phyloP scores from a whole-genome alignment of 371 early-diverging fungal species.

The Smittium culicis region DNA sequence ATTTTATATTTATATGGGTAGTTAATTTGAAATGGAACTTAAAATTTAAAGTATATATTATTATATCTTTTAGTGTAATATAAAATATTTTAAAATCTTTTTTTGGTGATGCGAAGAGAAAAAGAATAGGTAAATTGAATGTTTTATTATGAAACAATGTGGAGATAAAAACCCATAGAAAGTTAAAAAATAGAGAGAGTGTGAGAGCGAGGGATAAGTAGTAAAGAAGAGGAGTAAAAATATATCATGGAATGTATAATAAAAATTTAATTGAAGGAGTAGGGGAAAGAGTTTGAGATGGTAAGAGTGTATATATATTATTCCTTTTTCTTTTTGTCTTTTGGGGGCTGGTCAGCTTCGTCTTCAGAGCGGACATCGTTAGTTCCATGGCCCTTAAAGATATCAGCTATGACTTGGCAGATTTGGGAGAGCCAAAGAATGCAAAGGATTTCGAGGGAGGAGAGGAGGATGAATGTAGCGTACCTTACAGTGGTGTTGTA shows the following conservation, averaged over 20 bases:
- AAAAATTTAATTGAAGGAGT: not conserved
- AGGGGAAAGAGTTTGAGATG: too few species aligned
- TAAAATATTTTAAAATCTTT: too few species aligned
- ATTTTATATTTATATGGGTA: too few species aligned
- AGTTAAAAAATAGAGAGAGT: not conserved
- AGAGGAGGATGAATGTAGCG: constrained; percentile 43
- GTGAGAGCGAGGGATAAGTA: not conserved
- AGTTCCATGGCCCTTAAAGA: constrained; percentile 46
- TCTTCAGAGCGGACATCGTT: constrained; percentile 54
- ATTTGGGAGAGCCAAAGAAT: constrained; percentile 72
- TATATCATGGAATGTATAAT: too few species aligned
- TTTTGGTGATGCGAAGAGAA: too few species aligned
- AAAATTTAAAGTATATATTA: too few species aligned
- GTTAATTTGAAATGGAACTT: too few species aligned
- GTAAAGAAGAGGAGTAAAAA: constrained; percentile 1
- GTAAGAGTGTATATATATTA: too few species aligned
- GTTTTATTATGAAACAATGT: too few species aligned
- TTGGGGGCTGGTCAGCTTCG: constrained; percentile 52
- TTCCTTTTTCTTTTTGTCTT: too few species aligned
- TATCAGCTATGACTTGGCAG: constrained; percentile 43
- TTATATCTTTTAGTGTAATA: too few species aligned
- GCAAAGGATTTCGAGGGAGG: constrained; percentile 45
- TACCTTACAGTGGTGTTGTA: constrained; percentile 11
- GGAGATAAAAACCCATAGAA: not conserved
- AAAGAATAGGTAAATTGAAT: too few species aligned